Conservation (phyloP, 2,329 filamentous ascomycete species). For the Cladosporium oxysporum region DNA sequence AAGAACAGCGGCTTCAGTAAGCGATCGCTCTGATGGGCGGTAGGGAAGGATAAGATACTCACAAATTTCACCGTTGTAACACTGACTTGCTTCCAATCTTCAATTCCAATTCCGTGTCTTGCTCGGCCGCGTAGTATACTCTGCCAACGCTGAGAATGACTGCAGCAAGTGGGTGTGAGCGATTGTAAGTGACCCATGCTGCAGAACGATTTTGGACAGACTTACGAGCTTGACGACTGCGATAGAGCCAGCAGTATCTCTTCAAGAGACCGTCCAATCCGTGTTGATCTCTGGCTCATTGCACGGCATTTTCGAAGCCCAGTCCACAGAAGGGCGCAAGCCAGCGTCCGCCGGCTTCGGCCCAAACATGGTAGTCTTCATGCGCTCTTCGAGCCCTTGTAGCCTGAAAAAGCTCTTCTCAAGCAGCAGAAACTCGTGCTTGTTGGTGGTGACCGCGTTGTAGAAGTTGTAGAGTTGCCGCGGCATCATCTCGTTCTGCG, state of each 20-base stretch:
- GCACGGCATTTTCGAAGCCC: neutral
- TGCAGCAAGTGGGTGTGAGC: neutral
- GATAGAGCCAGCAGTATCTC: neutral
- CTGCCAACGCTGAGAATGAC: neutral
- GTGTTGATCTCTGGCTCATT: neutral
- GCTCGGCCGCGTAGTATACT: neutral
- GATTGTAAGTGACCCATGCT: neutral
- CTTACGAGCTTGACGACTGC: neutral
- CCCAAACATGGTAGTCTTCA: neutral
- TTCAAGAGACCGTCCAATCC: neutral
- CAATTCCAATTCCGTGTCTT: neutral
- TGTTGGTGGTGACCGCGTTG: neutral
- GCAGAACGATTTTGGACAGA: neutral
- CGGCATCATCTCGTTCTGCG: neutral
- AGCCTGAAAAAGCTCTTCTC: neutral
- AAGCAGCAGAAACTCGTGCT: neutral
- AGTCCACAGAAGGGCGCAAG: neutral
- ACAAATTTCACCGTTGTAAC: constrained; percentile 7
- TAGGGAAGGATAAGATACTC: constrained; percentile 7
- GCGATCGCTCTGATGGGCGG: neutral
- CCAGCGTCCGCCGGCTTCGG: neutral
- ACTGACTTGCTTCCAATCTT: neutral
- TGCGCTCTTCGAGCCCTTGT: neutral
- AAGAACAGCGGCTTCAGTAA: neutral
- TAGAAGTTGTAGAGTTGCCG: neutral